Conservation (phyloP, 805 yeast species). For the Diddensiella transvaalensis region DNA sequence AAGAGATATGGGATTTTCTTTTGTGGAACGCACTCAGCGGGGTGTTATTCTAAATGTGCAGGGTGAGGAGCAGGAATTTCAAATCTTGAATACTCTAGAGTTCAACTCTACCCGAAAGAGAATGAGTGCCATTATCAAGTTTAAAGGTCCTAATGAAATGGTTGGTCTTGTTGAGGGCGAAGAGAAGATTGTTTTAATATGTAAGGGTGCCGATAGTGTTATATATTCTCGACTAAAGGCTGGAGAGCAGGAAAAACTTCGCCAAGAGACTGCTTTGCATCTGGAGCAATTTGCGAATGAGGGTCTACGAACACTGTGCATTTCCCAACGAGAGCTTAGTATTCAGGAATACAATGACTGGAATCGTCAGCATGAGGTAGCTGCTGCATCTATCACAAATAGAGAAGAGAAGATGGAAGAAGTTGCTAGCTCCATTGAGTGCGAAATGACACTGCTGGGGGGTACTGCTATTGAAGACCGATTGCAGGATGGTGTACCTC, state of each 20-base stretch:
- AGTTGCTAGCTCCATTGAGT: constrained; percentile 60
- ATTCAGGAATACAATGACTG: constrained; percentile 48
- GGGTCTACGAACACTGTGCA: constrained; percentile 75
- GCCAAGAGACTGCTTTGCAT: constrained; percentile 63
- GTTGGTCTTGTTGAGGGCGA: constrained; percentile 21
- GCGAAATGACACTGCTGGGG: constrained; percentile 56
- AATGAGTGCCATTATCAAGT: constrained; percentile 65
- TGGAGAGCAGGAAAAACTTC: constrained; percentile 41
- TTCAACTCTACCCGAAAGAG: constrained; percentile 75
- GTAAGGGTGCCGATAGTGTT: constrained; percentile 81
- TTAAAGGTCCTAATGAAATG: constrained; percentile 30
- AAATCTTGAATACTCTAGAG: constrained; percentile 57
- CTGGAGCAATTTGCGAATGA: constrained; percentile 73
- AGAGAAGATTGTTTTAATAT: constrained; percentile 45
- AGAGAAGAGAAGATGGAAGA: constrained; percentile 60
- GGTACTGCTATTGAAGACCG: constrained; percentile 84
- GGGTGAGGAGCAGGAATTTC: constrained; percentile 47
- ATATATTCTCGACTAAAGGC: constrained; percentile 50
- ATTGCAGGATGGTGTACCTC: constrained; percentile 77
- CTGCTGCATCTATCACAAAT: constrained; percentile 53
- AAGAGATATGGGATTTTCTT: constrained; percentile 68
- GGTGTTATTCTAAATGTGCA: constrained; percentile 45
- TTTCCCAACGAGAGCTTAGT: constrained; percentile 58
- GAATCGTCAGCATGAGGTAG: constrained; percentile 54
- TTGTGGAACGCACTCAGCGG: constrained; percentile 53